Conservation (phyloP, 2,329 filamentous ascomycete genomes). For the Hypoxylon rubiginosum region DNA sequence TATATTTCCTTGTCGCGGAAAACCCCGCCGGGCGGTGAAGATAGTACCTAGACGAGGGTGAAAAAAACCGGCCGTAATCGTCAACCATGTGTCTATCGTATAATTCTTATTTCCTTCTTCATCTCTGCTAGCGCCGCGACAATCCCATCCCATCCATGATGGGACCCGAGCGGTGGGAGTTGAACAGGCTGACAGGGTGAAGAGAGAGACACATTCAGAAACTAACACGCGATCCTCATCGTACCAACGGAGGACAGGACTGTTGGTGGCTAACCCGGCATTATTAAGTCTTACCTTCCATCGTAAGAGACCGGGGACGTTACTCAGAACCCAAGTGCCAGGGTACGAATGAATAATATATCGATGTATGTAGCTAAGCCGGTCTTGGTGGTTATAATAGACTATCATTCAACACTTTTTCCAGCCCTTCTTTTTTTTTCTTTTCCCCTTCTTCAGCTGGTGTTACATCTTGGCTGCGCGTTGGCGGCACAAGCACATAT, state of each 20-base stretch:
- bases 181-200: conserved; percentile 19
- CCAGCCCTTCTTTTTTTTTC: neutral
- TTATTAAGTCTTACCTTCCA: conserved; percentile 23
- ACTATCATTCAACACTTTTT: conserved; percentile 10
- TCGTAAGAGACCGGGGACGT: conserved; percentile 3
- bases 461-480: conserved; percentile 6
- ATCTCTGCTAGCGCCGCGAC: conserved; percentile 2
- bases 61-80: conserved; percentile 10
- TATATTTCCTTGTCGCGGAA: conserved; percentile 6
- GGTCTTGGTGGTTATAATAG: conserved; percentile 15
- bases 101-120: neutral
- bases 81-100: neutral
- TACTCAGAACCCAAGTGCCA: conserved; percentile 15
- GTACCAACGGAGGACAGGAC: conserved; percentile 15
- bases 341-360: conserved; percentile 11
- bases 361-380: conserved; percentile 17
- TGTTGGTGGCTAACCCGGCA: conserved; percentile 3
- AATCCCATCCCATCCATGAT: conserved; percentile 13
- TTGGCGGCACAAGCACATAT: conserved; percentile 20
- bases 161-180: conserved; percentile 14
- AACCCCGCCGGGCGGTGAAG: conserved; percentile 25
- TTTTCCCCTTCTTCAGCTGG: neutral
- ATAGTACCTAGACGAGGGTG: conserved; percentile 9
- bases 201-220: conserved; percentile 11
- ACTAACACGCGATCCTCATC: conserved; percentile 25